Evolutionary conservation across 768 basidiomycete species (phyloP), one percentile per base, ranked within the genome.

Genomic region (Favolaschia claudopus): DNA sequence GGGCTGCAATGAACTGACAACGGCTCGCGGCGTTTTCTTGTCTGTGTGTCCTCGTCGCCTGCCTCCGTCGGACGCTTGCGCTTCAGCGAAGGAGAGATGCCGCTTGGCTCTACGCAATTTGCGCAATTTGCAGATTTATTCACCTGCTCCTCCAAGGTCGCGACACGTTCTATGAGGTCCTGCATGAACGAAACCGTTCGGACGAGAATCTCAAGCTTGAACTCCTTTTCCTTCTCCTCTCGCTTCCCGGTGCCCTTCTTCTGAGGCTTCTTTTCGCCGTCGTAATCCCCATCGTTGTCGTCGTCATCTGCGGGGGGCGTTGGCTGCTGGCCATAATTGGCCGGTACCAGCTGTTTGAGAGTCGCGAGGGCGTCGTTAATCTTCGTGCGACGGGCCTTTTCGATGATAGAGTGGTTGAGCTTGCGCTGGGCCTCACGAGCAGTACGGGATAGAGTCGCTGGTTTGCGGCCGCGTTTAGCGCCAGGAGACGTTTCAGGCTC

Each of bases 391-490:
- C 96, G 79, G 0, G 95, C 87, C 70, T 96, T 92, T 77, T 99
- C 96, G 70, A 99, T 99, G 61, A 95, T 87, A 6, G 91, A 93
- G 69, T 99, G 96, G 74, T 97, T 97, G 32, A 93, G 85, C 72
- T 96, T 94, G 49, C 96, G 86, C 73, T 93, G 88, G 2, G 89
- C 85, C 74, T 96, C 95, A 43, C 95, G 82, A 28, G 91, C 91
- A 14, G 84, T 83, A 59, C 91, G 89, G 17, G 90, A 90, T 42
- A 91, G 73, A 9, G 85, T 81, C 9, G 87, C 88, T 0, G 91
- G 89, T 68, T 89, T 91, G 47, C 92, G 86, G 3, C 91, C 89
- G 20, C 89, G 86, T 70, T 85, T 89, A 10, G 81, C 71, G 24
- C 51, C 37, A n/a, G 76, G 73, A 22, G 68, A 58, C 43, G 64